Percentiles rank a stretch among this genome's conserved stretches.
Conservation (phyloP, 78 protist species). For the Bodo saltans region DNA sequence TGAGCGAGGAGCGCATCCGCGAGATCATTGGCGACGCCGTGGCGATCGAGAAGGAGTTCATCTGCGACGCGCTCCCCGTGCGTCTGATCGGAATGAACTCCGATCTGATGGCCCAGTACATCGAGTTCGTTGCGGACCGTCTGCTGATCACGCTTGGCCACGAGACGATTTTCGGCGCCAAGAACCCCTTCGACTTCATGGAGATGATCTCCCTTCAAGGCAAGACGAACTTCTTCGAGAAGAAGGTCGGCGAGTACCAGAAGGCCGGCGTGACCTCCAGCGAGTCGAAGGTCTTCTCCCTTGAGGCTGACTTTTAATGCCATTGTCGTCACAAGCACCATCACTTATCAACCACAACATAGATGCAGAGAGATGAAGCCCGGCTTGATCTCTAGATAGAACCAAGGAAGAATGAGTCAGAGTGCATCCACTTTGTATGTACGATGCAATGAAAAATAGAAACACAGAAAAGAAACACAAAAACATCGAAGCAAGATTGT, state of each 20-base stretch:
- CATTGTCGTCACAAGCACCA: too few species aligned
- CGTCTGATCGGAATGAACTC: constrained; percentile 93
- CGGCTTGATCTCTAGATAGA: too few species aligned
- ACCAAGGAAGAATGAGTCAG: too few species aligned
- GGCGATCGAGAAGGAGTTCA: constrained; percentile 81
- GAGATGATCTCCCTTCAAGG: constrained; percentile 92
- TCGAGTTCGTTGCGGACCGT: constrained; percentile 94
- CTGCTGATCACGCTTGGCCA: constrained; percentile 79
- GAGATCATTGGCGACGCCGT: constrained; percentile 86
- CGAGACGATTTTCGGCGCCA: constrained; percentile 60
- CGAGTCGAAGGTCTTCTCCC: not conserved
- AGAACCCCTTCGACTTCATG: constrained; percentile 97
- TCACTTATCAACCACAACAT: not conserved
- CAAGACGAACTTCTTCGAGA: constrained; percentile 97
- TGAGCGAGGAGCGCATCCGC: constrained; percentile 22
- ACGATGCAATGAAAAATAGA: too few species aligned
- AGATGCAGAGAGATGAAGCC: not conserved
- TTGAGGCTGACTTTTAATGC: constrained; percentile 24
- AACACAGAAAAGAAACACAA: too few species aligned
- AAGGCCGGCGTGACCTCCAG: constrained; percentile 61
- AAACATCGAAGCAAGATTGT: too few species aligned
- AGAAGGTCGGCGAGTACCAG: constrained; percentile 93
- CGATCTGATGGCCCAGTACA: constrained; percentile 87
- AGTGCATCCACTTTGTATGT: too few species aligned
- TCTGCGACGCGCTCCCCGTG: constrained; percentile 91